A percentile compares a stretch with the other conserved stretches of the same genome.
These are phyloP conservation scores for Globisporangium megalacanthum DNA, from an alignment of 352 stramenopile genomes.

Conservation along the genomic window DNA sequence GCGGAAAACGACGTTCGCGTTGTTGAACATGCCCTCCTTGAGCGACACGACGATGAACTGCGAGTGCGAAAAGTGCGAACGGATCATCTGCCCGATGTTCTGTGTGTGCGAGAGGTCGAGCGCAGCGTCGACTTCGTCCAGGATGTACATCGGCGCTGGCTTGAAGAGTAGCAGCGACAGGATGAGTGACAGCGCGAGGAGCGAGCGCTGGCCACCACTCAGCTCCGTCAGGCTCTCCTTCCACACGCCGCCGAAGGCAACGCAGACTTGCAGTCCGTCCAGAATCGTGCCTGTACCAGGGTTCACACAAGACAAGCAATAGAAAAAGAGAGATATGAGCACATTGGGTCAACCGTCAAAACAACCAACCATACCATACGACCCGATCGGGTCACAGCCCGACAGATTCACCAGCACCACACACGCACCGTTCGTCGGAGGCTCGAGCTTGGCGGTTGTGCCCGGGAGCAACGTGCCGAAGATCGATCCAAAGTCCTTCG, in stretches of 20 bases:
- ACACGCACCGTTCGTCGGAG: slow-evolving; percentile 79
- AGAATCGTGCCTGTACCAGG: slow-evolving; percentile 63
- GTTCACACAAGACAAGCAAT: not conserved
- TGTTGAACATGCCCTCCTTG: slow-evolving; percentile 99
- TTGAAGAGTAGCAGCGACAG: slow-evolving; percentile 98
- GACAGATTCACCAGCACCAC: not conserved
- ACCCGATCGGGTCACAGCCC: not conserved
- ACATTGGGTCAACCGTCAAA: not conserved
- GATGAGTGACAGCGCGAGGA: slow-evolving; percentile 99
- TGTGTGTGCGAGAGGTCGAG: slow-evolving; percentile 99
- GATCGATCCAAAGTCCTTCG: slow-evolving; percentile 99
- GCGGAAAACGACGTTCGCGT: slow-evolving; percentile 99
- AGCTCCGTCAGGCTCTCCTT: slow-evolving; percentile 99
- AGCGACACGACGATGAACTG: slow-evolving; percentile 99
- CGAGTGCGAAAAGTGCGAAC: slow-evolving; percentile 98
- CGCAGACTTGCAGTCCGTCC: slow-evolving; percentile 97
- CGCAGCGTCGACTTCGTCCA: slow-evolving; percentile 99
- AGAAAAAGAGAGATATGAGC: slow-evolving; percentile 2
- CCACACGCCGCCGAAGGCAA: slow-evolving; percentile 98
- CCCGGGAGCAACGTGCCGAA: slow-evolving; percentile 98
- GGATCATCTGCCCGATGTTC: slow-evolving; percentile 99
- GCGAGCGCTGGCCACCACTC: slow-evolving; percentile 97
- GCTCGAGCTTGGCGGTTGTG: slow-evolving; percentile 97
- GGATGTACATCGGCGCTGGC: slow-evolving; percentile 99
- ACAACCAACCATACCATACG: not conserved